Base-by-base conservation (phyloP, 2,329 filamentous ascomycete species). In the Orbilia ellipsospora region DNA sequence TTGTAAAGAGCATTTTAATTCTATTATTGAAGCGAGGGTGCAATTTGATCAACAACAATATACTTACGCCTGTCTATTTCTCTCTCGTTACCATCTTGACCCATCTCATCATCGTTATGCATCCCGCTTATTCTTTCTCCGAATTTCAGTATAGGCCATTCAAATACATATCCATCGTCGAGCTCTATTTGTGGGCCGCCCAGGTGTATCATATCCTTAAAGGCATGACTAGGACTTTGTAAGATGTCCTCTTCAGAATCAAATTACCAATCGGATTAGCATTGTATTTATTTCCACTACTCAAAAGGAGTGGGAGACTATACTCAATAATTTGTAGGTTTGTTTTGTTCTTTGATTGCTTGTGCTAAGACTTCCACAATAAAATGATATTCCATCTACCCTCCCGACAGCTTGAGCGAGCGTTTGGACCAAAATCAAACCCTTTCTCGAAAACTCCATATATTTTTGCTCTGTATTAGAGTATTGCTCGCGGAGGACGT, bases 201-300 rank as follows among this genome's bases (percentile, higher is more conserved):
- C 12, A 63, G 28, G 18, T 63, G 59, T 23, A 18, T 10, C 59
- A 63, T 63, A 20, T 36, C 45, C n/a, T 36, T 10, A 13, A 59
- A 20, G 16, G 1, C 1, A 20, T n/a, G 15, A 4, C 2, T 51
- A 31, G 8, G 20, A 15, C 13, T 20, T 12, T 44, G 1, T 7
- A 18, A 40, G 26, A 12, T 4, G 4, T 45, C 10, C 12, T 45
- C n/a, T 15, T 4, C 42, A 45, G n/a, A 12, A 2, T 4, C 4
- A 45, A 16, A 4, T 45, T 45, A 16, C 42, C 4, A 4, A 45
- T 15, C 4, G 4, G 13, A 45, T 12, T 45, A 45, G 42, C 4
- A 13, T 12, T 12, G 13, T 4, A 13, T 13, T 5, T 45, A 7
- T 31, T 31, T 31, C 7, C 7, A 3, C 28, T 31, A 31, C 28